A percentile compares a stretch with the other conserved stretches of the same genome.
Conservation (phyloP, 495 filamentous ascomycete species). For the Tuber indicum region DNA sequence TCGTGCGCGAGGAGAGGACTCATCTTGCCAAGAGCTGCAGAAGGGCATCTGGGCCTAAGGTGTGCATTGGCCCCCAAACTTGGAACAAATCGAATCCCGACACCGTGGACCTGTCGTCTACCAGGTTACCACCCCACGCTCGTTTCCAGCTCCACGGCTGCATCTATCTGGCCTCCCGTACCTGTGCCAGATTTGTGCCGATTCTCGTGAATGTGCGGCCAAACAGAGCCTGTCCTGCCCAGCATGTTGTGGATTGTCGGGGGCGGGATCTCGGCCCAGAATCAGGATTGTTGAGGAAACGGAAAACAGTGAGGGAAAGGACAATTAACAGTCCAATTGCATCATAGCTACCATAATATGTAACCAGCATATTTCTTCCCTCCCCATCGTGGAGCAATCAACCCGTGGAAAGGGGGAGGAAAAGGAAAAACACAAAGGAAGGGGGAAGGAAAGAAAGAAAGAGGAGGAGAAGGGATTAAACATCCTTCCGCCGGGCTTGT, state of each 20-base stretch:
- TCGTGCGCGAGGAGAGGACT: neutral
- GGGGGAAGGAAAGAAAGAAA: neutral
- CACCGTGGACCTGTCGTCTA: constrained; percentile 32
- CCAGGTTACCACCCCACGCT: constrained; percentile 37
- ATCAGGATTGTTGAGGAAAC: neutral
- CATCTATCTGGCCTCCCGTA: constrained; percentile 34
- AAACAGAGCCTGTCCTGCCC: neutral
- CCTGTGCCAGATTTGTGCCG: neutral
- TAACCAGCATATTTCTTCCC: neutral
- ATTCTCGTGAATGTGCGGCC: neutral
- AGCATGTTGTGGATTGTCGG: neutral
- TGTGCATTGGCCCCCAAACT: neutral
- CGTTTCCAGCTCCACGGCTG: constrained; percentile 30
- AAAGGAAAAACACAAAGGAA: neutral
- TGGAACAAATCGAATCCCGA: constrained; percentile 23
- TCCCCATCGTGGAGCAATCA: neutral
- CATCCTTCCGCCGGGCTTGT: neutral
- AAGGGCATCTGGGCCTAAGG: neutral
- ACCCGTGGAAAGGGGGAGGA: neutral
- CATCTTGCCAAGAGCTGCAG: constrained; percentile 1
- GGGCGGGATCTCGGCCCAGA: neutral
- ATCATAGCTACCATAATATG: neutral
- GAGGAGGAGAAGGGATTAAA: neutral
- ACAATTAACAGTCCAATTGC: neutral
- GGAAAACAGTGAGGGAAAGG: neutral